Base-by-base conservation (phyloP, 371 early-diverging fungal genomes). In the Mortierella sp. region DNA sequence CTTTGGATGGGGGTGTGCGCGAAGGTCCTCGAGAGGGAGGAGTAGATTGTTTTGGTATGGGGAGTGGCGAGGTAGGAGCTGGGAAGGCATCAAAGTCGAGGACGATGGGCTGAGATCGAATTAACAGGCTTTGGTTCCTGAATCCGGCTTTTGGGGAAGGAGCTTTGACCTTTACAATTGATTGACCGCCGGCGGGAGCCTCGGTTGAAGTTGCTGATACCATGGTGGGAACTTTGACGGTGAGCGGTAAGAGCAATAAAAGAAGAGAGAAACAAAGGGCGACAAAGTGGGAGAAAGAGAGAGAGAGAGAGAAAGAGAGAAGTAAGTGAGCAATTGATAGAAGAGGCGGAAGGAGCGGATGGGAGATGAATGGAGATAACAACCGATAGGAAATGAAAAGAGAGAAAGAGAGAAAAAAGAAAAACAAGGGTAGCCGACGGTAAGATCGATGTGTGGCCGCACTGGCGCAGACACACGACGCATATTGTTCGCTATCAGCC, bases 61-160 rank as follows among this genome's bases (percentile, higher is more conserved):
- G 81, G 18, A 75, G 65, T 22, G 81, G 81, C 5, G 75, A 71
- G 9, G 81, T 80, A 3, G 81, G 81, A 1, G 81, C 69, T 43
- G 81, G 69, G 30, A 80, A 39, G 18, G 69, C 62, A n/a, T 75
- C 71, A 37, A 73, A 61, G 59, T 78, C 75, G 37, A 78, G 43
- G 12, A 68, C 22, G 10, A 80, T 75, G 3, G 68, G 71, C 32
- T 71, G 75, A 28, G 81, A 80, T 47, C 72, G 72, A 49, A 72
- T 40, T 16, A 72, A 39, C 5, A 66, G 18, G 65, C 43, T 66
- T 16, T 63, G 75, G 47, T 51, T 70, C 67, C 71, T 72, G 60
- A 43, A 57, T 24, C 66, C 75, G 49, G 68, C 24, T 43, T 64
- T 71, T 58, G 77, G 72, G 24, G 64, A 32, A 10, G 74, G 70